Evolutionary conservation across 257 asterid species (phyloP), one percentile per base, ranked within the genome.

Genomic region (Nicotiana obtusifolia): DNA sequence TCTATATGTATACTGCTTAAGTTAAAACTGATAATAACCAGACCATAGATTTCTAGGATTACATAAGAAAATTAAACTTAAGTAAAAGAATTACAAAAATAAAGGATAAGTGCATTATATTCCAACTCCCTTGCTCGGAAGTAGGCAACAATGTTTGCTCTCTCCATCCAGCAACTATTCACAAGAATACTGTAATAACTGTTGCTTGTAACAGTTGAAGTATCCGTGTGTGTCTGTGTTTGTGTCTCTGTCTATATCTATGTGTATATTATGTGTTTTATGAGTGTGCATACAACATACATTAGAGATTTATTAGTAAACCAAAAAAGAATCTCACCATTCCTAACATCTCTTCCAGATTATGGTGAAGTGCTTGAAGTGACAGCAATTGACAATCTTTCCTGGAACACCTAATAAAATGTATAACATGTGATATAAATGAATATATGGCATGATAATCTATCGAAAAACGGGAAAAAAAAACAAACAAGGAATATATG

Each of bases 331-430:
- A 8, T 22, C 61, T 73, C 60, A 22, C 37, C 14, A 22, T 73
- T 73, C 78, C 37, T 80, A 76, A 28, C 64, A 22, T 64, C 64
- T 81, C 64, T 60, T 62, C 62, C 87, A 13, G 81, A 82, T 62
- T 83, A 73, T 68, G 80, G 75, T 68, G 85, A 82, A 81, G 76
- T 67, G 79, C 86, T 86, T 80, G 83, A 79, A 83, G 89, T 14
- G 67, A 90, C 88, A 81, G 84, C 75, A 67, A 92, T 31, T 64
- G 91, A 84, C 86, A 93, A 59, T 13, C 84, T 87, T 78, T 83
- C 80, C 85, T 49, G 75, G 76, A 89, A 88, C 83, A 92, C 95
- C 98, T 92, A 88, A 73, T 66, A 83, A 71, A 80, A 80, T 11
- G 28, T 44, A 22, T 47, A 22, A 73, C 35, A 82, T 47, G 28